Base-by-base conservation (phyloP, 202 grass and related monocot genomes). In the Panicum virgatum region DNA sequence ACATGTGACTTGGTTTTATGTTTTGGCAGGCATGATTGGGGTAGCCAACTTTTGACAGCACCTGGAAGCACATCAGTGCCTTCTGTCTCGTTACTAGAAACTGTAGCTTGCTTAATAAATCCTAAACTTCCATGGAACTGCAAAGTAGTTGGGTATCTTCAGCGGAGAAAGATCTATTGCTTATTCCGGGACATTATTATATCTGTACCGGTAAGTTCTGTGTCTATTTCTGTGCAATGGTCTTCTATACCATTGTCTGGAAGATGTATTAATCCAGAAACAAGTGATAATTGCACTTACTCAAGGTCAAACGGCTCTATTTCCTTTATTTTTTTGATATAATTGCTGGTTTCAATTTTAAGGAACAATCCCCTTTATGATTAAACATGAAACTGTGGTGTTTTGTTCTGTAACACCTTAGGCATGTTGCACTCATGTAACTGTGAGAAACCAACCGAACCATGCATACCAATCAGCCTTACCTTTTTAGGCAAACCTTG, bases 101-200 rank as follows among this genome's bases (percentile, higher is more conserved):
- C 85, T 79, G 87, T 90, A 43, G 56, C 82, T 80, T 96, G 93
- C 72, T 95, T 99, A 84, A 85, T 93, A 92, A 91, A 85, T 90
- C 85, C 87, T 73, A 87, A 83, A 46, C 83, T 96, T 77, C 92
- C 91, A 34, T 98, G 96, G 96, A 86, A 57, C 71, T 93, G 86
- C 62, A 80, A 83, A 51, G 80, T 92, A 81, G 85, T 89, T 67
- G 88, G 50, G 30, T 90, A 85, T 88, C 90, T 98, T 61, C 89
- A 89, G 57, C 59, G 65, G 44, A 90, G 84, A 84, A 96, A 90
- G 69, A 85, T 96, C 36, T 89, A 96, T 86, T 85, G 59, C 79
- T 86, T 96, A 80, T 92, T 98, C 66, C 89, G 90, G 18, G 89
- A 80, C 29, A 93, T 98, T 72, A 79, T 98, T 78, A 67, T 88